Evolutionary conservation across 352 stramenopile species (phyloP), one percentile per base, ranked within the genome.

Genomic region (Phytophthora podocarpi): DNA sequence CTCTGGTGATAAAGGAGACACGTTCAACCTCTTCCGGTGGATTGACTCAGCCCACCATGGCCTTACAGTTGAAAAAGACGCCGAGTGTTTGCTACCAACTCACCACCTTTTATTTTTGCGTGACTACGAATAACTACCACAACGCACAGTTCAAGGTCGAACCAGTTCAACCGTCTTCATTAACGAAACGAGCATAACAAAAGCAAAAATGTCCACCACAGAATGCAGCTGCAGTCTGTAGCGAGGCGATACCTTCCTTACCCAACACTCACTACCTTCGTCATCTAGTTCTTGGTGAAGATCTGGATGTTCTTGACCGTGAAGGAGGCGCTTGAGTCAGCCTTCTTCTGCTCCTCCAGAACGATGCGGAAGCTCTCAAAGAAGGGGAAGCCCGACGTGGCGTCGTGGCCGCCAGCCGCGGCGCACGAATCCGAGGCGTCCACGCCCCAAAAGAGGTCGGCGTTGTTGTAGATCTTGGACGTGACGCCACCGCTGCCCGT

Each of bases 381-480:
- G 70, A 89, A 91, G 4, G 84, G 84, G 67, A 90, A 93, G 26
- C 81, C 83, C 35, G 79, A 80, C n/a, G 50, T 51, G 10, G 81
- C 61, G 52, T 93, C 71, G 59, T 90, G 78, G n/a, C 83, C 83
- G 23, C 77, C 79, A 12, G 37, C 59, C 1, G 50, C 46, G 4
- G 78, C 83, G 47, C 83, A 92, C 30, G 65, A 40, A 4, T 57
- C 54, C 10, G 68, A 55, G 4, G 74, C 58, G 10, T 78, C 68
- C 13, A 80, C 78, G 18, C 83, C 80, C 80, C 83, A 92, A 67
- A 90, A 92, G 0, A 81, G 32, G 1, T 92, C 47, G 15, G 69
- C 73, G 57, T 92, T 90, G 70, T 90, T 90, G 72, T 92, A 90
- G 59, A 92, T 90, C 74, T 89, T 89, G 28, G 52, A 70, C 23